phyloP scores from a whole-genome alignment of 257 asterid species.

The Handroanthus guayacan region DNA sequence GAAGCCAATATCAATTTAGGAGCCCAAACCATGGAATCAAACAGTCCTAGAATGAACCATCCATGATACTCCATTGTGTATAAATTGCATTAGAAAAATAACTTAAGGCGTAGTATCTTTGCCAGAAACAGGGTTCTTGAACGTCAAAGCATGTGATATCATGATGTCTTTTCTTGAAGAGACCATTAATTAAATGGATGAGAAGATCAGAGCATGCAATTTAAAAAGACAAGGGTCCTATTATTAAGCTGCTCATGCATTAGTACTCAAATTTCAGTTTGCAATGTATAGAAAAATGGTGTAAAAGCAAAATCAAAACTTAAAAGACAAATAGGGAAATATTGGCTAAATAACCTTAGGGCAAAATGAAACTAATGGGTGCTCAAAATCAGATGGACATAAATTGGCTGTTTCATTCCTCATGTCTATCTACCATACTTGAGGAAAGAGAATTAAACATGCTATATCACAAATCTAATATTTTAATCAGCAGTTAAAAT shows the following conservation, averaged over 20 bases:
- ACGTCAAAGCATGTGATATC: constrained; percentile 18
- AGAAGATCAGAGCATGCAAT: constrained; percentile 21
- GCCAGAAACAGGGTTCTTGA: constrained; percentile 13
- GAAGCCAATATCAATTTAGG: constrained; percentile 86
- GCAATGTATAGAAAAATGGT: constrained; percentile 1
- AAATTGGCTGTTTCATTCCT: constrained; percentile 11
- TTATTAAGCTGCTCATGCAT: constrained; percentile 24
- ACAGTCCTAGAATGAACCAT: constrained; percentile 68
- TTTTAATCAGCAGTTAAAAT: not conserved
- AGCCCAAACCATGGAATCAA: constrained; percentile 71
- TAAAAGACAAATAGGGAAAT: not conserved
- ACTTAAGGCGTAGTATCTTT: not conserved
- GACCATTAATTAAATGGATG: constrained; percentile 20
- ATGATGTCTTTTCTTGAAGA: not conserved
- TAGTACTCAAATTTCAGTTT: constrained; percentile 13
- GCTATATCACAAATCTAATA: constrained; percentile 14
- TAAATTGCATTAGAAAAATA: constrained; percentile 25
- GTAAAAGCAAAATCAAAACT: not conserved
- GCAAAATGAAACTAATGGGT: constrained; percentile 12
- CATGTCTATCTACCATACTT: constrained; percentile 14
- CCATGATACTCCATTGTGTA: constrained; percentile 60
- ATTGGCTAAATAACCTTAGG: not conserved
- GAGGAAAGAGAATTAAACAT: constrained; percentile 11
- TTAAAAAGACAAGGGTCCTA: constrained; percentile 19
- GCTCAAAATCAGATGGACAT: constrained; percentile 3